phyloP scores from a whole-genome alignment of 2,329 filamentous ascomycete genomes.

The Exophiala sideris region DNA sequence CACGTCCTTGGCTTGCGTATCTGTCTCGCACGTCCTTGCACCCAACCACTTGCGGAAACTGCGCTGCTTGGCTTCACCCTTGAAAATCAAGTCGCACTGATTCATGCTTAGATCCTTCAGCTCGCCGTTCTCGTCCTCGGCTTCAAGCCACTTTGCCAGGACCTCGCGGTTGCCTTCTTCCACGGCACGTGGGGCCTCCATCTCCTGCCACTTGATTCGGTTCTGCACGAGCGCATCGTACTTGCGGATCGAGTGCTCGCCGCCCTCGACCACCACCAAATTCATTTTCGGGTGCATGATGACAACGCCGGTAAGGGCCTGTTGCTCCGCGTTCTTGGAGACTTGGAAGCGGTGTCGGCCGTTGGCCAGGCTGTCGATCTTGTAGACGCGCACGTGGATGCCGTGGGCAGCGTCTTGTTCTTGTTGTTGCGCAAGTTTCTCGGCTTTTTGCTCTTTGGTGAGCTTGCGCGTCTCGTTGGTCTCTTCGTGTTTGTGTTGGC shows the following conservation, averaged over 20 bases:
- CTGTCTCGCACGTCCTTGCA: conserved; percentile 82
- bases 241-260: conserved; percentile 72
- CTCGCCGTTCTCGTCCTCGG: conserved; percentile 70
- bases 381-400: conserved; percentile 82
- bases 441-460: conserved; percentile 79
- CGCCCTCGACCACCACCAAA: conserved; percentile 87
- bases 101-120: conserved; percentile 80
- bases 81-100: conserved; percentile 79
- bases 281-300: conserved; percentile 87
- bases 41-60: conserved; percentile 85
- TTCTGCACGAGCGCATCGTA: conserved; percentile 93
- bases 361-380: conserved; percentile 82
- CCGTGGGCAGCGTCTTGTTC: conserved; percentile 84
- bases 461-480: conserved; percentile 82
- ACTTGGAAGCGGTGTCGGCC: conserved; percentile 93
- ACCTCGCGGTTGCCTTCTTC: conserved; percentile 59
- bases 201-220: conserved; percentile 93
- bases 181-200: conserved; percentile 62
- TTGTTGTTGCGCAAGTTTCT: conserved; percentile 79
- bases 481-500: conserved; percentile 71
- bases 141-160: conserved; percentile 69
- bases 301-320: conserved; percentile 82
- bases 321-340: conserved; percentile 84
- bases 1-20: conserved; percentile 79
- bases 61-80: conserved; percentile 78